Evolutionary conservation across 129 eudicot genomes (phyloP).

Genomic region (Calendula officinalis): DNA sequence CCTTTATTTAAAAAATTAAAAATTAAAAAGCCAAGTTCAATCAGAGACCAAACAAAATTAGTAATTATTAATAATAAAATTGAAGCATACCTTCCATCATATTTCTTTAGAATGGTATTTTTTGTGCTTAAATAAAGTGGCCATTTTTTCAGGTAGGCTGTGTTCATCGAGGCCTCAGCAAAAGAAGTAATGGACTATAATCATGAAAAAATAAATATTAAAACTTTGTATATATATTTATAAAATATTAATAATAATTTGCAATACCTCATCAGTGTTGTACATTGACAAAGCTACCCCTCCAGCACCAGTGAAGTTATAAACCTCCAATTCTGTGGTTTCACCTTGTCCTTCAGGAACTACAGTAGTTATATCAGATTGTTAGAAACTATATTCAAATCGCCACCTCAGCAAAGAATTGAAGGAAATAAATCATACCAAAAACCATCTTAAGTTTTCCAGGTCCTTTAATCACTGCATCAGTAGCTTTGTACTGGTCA

Average conservation of each 20-base stretch:
- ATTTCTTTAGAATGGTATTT: conserved; percentile 94
- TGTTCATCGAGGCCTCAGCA: conserved; percentile 96
- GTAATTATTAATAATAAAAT: not conserved
- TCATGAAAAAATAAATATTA: conserved; percentile 4
- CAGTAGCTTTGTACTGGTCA: conserved; percentile 93
- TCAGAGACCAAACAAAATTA: not conserved
- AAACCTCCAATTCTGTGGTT: conserved; percentile 73
- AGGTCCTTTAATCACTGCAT: conserved; percentile 86
- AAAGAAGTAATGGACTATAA: conserved; percentile 76
- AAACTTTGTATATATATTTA: not conserved
- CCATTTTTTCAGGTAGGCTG: conserved; percentile 85
- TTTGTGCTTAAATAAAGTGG: conserved; percentile 97
- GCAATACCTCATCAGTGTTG: conserved; percentile 94
- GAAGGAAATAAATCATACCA: conserved; percentile 40
- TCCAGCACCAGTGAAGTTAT: conserved; percentile 80
- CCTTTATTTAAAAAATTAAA: conserved; percentile 31
- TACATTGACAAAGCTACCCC: conserved; percentile 97
- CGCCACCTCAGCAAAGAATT: not conserved
- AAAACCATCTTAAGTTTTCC: conserved; percentile 89
- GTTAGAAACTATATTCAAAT: not conserved
- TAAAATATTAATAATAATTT: not conserved
- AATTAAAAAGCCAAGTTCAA: not conserved
- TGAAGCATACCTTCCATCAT: conserved; percentile 79
- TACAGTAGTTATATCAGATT: conserved; percentile 4
- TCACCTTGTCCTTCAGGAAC: conserved; percentile 89